Percentiles rank a stretch among this genome's conserved stretches.
These are phyloP conservation scores for Cadophora sp. DNA, from an alignment of 2,329 filamentous ascomycete genomes.

Conservation along the genomic window DNA sequence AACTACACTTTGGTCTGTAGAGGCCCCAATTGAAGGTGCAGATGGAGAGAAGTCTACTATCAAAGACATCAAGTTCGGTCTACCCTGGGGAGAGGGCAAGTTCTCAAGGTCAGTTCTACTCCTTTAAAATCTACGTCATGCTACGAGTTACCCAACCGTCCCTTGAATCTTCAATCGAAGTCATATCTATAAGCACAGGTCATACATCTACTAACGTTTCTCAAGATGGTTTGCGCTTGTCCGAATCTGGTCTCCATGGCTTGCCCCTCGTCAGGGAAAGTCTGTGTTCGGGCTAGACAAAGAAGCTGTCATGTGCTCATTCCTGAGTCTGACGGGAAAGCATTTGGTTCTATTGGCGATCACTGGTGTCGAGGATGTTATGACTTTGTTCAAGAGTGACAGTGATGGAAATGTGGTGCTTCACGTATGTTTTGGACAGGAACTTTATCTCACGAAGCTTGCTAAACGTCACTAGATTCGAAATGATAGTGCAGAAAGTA, in stretches of 20 bases:
- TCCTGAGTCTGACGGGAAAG: constrained; percentile 73
- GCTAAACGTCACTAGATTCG: constrained; percentile 51
- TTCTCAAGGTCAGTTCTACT: constrained; percentile 41
- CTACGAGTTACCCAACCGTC: neutral
- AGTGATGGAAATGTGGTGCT: constrained; percentile 70
- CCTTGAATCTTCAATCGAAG: neutral
- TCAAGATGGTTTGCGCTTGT: constrained; percentile 81
- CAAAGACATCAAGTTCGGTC: constrained; percentile 47
- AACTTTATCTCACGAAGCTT: neutral
- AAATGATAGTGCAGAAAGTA: constrained; percentile 68
- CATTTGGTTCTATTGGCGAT: constrained; percentile 81
- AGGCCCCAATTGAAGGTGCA: constrained; percentile 60
- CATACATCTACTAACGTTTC: constrained; percentile 24
- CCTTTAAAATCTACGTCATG: neutral
- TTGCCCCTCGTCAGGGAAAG: constrained; percentile 85
- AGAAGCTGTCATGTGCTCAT: constrained; percentile 79
- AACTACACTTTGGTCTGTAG: constrained; percentile 75
- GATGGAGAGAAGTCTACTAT: constrained; percentile 63
- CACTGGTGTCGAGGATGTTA: constrained; percentile 74
- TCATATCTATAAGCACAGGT: neutral
- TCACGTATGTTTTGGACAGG: constrained; percentile 54
- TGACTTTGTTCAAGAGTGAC: constrained; percentile 72
- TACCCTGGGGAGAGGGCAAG: constrained; percentile 45
- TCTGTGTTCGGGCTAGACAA: constrained; percentile 72
- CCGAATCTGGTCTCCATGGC: constrained; percentile 81